Percentiles rank a stretch among this genome's conserved stretches.
phyloP scores from a whole-genome alignment of 352 stramenopile genomes.

The Phytophthora boehmeriae region DNA sequence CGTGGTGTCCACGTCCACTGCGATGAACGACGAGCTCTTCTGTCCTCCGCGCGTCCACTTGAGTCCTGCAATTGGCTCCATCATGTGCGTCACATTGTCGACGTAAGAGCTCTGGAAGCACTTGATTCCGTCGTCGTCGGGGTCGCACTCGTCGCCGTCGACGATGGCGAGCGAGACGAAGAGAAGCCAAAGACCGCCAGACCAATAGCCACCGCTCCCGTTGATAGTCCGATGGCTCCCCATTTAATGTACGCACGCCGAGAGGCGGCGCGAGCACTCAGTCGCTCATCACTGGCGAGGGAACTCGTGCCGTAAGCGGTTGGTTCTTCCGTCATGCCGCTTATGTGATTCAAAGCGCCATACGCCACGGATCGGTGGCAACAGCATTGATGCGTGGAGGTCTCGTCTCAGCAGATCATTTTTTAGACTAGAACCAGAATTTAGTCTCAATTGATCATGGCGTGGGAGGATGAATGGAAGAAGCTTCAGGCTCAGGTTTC shows the following conservation, averaged over 20 bases:
- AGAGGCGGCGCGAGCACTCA: constrained; percentile 15
- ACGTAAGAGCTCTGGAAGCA: constrained; percentile 61
- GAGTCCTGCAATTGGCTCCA: constrained; percentile 44
- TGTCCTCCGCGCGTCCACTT: constrained; percentile 20
- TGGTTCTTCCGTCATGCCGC: constrained; percentile 3
- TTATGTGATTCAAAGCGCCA: too few relatives aligned
- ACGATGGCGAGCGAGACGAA: background rate
- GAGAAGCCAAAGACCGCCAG: constrained; percentile 12
- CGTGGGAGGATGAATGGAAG: constrained; percentile 24
- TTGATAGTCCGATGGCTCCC: constrained; percentile 1
- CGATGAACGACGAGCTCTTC: constrained; percentile 34
- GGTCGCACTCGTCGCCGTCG: constrained; percentile 7
- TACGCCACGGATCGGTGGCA: too few relatives aligned
- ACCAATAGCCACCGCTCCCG: background rate
- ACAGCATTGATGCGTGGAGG: too few relatives aligned
- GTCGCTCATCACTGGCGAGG: constrained; percentile 8
- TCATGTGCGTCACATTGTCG: constrained; percentile 52
- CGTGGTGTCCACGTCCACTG: constrained; percentile 41
- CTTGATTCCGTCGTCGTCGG: constrained; percentile 17
- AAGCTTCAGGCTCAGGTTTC: constrained; percentile 17
- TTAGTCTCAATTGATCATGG: background rate
- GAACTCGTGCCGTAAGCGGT: constrained; percentile 39
- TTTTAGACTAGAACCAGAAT: too few relatives aligned
- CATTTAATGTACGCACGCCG: constrained; percentile 17
- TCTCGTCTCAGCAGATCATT: too few relatives aligned